Evolutionary conservation across 441 rosid genomes (phyloP), one percentile per base, ranked within the genome.

Genomic region (Biscutella auriculata): DNA sequence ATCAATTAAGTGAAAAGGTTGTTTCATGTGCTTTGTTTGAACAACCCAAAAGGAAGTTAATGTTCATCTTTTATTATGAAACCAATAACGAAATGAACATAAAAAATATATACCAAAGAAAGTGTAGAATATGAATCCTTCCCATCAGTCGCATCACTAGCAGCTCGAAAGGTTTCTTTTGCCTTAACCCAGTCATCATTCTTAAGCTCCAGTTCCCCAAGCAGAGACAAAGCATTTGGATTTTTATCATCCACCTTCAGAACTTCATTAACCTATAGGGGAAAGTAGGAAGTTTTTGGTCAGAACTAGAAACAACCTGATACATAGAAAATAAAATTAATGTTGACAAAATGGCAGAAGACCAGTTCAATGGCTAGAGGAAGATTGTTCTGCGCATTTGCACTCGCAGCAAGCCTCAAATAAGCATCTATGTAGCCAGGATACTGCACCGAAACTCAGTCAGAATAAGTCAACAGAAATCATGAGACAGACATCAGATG

Each of bases 141-240:
- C 78, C 97, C 99, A 41, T 84, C 92, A 13, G 95, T 81, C 47
- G 88, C 96, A 72, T 94, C 97, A 79, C 78, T 85, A 60, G 96
- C 97, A 73, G 99, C 85, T 55, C 96, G 92, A 48, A 87, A 77
- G 40, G 99, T 94, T 74, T 94, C 99, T 73, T 94, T 94, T 49
- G 99, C 99, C 77, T 85, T 94, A 44, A 94, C 99, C 99, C 99
- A 94, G 65, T 94, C 97, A 78, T 94, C 99, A 69, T 85, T 94
- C 79, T 90, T 94, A 58, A 94, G 97, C 82, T 94, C 99, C 70
- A 94, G 70, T 68, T 90, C 97, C 75, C 99, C 99, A 62, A 94
- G 95, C 81, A 94, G 79, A 34, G 97, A 90, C 64, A 94, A 78
- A 16, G 95, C 95, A 82, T 85, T 90, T 56, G 96, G 83, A 75